phyloP scores from a whole-genome alignment of 1,139 yeast species.

The Scheffersomyces titani region DNA sequence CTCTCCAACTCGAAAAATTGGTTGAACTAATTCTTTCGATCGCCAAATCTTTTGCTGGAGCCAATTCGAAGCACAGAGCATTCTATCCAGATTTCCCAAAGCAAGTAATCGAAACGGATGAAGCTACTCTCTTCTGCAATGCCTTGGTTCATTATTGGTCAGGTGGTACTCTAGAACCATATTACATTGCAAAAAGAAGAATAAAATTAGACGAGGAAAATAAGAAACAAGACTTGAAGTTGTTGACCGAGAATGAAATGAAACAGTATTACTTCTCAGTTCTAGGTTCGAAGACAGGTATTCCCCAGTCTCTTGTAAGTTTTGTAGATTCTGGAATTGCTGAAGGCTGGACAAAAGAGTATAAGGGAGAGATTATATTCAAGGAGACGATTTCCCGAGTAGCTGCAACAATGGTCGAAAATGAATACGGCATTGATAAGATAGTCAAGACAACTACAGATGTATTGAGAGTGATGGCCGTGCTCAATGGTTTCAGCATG shows the following conservation, averaged over 20 bases:
- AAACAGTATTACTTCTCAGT: conserved; percentile 7
- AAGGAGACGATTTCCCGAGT: conserved; percentile 10
- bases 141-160: conserved; percentile 10
- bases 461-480: conserved; percentile 11
- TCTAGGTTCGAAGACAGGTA: conserved; percentile 7
- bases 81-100: conserved; percentile 11
- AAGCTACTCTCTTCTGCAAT: conserved; percentile 6
- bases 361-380: conserved; percentile 8
- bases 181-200: conserved; percentile 4
- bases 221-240: not conserved
- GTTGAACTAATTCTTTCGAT: not conserved
- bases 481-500: conserved; percentile 3
- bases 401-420: conserved; percentile 4
- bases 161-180: conserved; percentile 4
- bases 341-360: conserved; percentile 7
- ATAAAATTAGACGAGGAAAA: conserved; percentile 3
- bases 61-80: conserved; percentile 1
- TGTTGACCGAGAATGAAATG: conserved; percentile 5
- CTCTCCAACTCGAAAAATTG: too few relatives aligned
- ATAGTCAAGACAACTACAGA: conserved; percentile 10
- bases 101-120: conserved; percentile 9
- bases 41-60: conserved; percentile 6
- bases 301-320: conserved; percentile 2
- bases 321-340: conserved; percentile 6
- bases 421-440: conserved; percentile 5